phyloP scores from a whole-genome alignment of 1,139 yeast species.

The Hemisphaericaspora subhashii region DNA sequence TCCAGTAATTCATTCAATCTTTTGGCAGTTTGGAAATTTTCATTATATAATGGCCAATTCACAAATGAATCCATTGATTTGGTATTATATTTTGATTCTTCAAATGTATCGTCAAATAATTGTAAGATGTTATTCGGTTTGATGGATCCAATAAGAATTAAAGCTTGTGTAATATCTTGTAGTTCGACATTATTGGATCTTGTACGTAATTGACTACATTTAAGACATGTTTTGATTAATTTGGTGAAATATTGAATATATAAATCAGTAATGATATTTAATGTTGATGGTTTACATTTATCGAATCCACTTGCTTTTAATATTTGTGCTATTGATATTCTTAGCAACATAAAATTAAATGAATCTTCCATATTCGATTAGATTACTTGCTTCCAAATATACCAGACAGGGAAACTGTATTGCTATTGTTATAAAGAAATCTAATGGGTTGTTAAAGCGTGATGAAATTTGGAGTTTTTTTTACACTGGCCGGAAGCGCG shows the following conservation, averaged over 20 bases:
- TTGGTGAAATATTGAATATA: conserved; percentile 54
- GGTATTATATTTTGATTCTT: conserved; percentile 30
- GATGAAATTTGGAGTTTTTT: too few species aligned
- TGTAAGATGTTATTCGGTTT: conserved; percentile 33
- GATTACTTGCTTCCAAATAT: too few species aligned
- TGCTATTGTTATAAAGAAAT: not conserved
- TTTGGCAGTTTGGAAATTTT: conserved; percentile 24
- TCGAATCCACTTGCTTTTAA: conserved; percentile 74
- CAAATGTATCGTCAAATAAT: conserved; percentile 18
- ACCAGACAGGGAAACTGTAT: too few species aligned
- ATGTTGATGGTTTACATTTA: conserved; percentile 58
- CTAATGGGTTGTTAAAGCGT: too few species aligned
- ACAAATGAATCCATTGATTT: conserved; percentile 39
- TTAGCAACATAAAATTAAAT: conserved; percentile 58
- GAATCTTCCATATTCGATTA: conserved; percentile 36
- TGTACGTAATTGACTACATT: conserved; percentile 18
- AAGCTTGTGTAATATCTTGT: conserved; percentile 62
- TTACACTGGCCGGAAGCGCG: too few species aligned
- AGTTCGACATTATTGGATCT: conserved; percentile 33
- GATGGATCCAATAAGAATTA: conserved; percentile 54
- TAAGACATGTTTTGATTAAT: conserved; percentile 42
- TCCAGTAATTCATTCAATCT: conserved; percentile 36
- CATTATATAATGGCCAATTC: conserved; percentile 37
- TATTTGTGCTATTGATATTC: conserved; percentile 66
- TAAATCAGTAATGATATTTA: conserved; percentile 64